Evolutionary conservation across 2,329 filamentous ascomycete genomes (phyloP).

Genomic region (Herpotrichia juniperi): DNA sequence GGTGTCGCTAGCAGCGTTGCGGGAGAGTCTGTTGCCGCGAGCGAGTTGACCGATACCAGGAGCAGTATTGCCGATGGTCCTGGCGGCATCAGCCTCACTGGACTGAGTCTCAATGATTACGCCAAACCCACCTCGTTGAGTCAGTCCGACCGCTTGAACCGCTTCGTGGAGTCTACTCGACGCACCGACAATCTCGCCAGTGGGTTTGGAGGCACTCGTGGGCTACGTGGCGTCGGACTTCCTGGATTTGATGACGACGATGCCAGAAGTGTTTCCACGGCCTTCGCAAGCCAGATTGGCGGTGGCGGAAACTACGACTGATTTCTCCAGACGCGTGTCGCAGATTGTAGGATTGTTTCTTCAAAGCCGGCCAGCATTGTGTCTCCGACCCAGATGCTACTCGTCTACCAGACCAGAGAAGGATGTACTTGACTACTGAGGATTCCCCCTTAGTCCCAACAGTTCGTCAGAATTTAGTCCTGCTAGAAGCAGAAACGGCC

Average conservation of each 20-base stretch:
- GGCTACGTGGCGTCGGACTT: conserved; percentile 44
- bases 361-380: conserved; percentile 7
- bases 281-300: conserved; percentile 94
- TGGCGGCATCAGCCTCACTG: conserved; percentile 86
- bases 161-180: conserved; percentile 87
- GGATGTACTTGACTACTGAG: background rate
- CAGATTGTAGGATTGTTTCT: conserved; percentile 13
- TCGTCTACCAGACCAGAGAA: conserved; percentile 3
- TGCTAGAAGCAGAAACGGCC: conserved; percentile 1
- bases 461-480: background rate
- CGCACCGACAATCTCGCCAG: conserved; percentile 58
- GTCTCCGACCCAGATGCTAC: conserved; percentile 7
- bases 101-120: conserved; percentile 75
- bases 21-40: conserved; percentile 90
- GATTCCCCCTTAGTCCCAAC: background rate
- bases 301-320: conserved; percentile 68
- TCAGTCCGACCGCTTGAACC: conserved; percentile 89
- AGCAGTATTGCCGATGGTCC: conserved; percentile 78
- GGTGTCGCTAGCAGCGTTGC: conserved; percentile 79
- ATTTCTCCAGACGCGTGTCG: conserved; percentile 31
- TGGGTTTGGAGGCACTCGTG: conserved; percentile 52
- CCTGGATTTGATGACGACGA: conserved; percentile 77
- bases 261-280: conserved; percentile 93
- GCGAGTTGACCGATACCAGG: conserved; percentile 84
- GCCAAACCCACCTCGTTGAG: conserved; percentile 76